These are phyloP conservation scores for Pichia sporocuriosa DNA, from an alignment of 805 yeast species.

Conservation along the genomic window DNA sequence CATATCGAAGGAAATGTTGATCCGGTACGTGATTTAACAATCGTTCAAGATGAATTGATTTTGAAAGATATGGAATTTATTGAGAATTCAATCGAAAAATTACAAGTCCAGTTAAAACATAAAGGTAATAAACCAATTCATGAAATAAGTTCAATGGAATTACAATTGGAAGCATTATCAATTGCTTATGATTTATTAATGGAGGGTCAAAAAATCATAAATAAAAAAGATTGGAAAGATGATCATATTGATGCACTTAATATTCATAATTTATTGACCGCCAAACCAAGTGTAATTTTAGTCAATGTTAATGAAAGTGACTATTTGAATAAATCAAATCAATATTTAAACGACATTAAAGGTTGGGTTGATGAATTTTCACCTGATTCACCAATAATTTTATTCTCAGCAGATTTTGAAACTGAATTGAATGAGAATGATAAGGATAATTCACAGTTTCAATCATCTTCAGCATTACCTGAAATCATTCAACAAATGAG, in stretches of 20 bases:
- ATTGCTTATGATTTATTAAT: conserved; percentile 71
- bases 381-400: conserved; percentile 51
- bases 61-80: conserved; percentile 67
- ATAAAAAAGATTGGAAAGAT: conserved; percentile 70
- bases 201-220: conserved; percentile 82
- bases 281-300: conserved; percentile 91
- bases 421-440: conserved; percentile 17
- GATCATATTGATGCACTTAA: conserved; percentile 91
- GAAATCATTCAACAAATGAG: conserved; percentile 84
- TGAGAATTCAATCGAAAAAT: conserved; percentile 50
- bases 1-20: conserved; percentile 61
- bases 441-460: not conserved
- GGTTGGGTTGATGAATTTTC: conserved; percentile 87
- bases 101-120: conserved; percentile 71
- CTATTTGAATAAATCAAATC: conserved; percentile 81
- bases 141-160: conserved; percentile 61
- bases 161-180: conserved; percentile 73
- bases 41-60: conserved; percentile 58
- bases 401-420: conserved; percentile 31
- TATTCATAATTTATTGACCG: conserved; percentile 79
- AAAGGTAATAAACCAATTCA: conserved; percentile 76
- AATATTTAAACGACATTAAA: conserved; percentile 72
- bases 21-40: conserved; percentile 56
- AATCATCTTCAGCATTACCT: conserved; percentile 77
- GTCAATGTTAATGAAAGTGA: conserved; percentile 87